These are phyloP conservation scores for Coniochaeta ligniaria DNA, from an alignment of 2,329 filamentous ascomycete genomes.

Conservation along the genomic window DNA sequence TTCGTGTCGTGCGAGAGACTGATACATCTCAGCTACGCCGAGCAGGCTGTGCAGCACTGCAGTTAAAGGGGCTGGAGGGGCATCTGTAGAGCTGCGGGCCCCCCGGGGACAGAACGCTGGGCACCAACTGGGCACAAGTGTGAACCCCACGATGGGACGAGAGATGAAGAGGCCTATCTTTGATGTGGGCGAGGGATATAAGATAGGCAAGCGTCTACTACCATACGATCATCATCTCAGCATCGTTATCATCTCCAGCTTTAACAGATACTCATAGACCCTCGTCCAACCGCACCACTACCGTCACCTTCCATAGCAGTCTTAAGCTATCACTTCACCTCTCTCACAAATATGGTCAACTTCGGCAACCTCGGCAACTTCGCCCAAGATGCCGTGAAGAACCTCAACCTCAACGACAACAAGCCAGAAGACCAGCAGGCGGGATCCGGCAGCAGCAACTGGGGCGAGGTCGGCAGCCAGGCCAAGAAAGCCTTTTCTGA, in stretches of 20 bases:
- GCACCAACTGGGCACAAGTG: background rate
- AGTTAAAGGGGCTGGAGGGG: background rate
- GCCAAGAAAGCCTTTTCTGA: slow-evolving; percentile 14
- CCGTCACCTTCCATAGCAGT: background rate
- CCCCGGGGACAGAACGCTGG: background rate
- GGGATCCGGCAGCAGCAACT: slow-evolving; percentile 3
- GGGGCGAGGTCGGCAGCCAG: slow-evolving; percentile 11
- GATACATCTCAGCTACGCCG: background rate
- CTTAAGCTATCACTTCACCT: background rate
- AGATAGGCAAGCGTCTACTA: background rate
- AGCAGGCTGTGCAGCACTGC: background rate
- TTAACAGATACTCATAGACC: background rate
- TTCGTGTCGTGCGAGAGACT: background rate
- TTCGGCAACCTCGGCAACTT: background rate
- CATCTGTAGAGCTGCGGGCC: too few species aligned
- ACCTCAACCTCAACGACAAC: background rate
- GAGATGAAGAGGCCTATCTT: background rate
- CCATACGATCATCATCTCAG: background rate
- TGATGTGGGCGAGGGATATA: background rate
- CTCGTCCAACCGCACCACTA: background rate
- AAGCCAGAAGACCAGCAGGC: background rate
- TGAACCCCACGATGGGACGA: background rate
- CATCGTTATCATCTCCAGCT: background rate
- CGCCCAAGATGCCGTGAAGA: slow-evolving; percentile 1
- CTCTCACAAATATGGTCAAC: background rate